Evolutionary conservation across 169 alveolate genomes (phyloP), one percentile per base, ranked within the genome.

Genomic region (Eimeria acervulina): DNA sequence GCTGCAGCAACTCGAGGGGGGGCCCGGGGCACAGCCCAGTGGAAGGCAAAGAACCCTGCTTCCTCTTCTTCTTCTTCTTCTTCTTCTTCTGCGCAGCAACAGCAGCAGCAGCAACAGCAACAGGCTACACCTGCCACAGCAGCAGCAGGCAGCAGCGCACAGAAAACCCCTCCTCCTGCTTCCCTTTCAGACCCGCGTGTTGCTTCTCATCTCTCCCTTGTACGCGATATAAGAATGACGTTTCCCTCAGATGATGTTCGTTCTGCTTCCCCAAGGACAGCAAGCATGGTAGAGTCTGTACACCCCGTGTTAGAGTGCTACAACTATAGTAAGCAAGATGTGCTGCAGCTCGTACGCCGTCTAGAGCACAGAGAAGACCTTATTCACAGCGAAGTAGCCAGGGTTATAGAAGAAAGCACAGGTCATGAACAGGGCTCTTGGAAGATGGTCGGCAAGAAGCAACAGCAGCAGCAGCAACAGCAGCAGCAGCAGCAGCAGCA

Each of bases 341-440:
- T 92, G 33, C 70, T 74, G 23, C 70, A 66, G 51, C 84, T 92
- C 28, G 95, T 92, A 52, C 78, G 87, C 84, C 78, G 91, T 26
- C 63, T 84, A 10, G 85, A 78, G 72, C 87, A 92, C 91, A 47
- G 87, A 13, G 89, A 55, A 38, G 95, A 92, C 52, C 91, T 84
- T 55, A 84, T 92, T 8, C 90, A 78, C 83, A 47, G 72, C 63
- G 95, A 84, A n/a, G 95, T 92, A 10, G 95, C 92, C 3, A 74
- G 74, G 28, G 72, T 92, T n/a, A 84, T 92, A 26, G 95, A 92
- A 70, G 95, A 92, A 52, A 74, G 84, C 47, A 74, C 61, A 10
- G 95, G 95, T 17, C 95, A 92, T 47, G 95, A 92, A 38, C 95
- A 92, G 92, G 95, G 95, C 8, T 76, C 95, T 38, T 92, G 95